These are phyloP conservation scores for Parasitella parasitica DNA, from an alignment of 371 early-diverging fungal genomes.

Conservation along the genomic window DNA sequence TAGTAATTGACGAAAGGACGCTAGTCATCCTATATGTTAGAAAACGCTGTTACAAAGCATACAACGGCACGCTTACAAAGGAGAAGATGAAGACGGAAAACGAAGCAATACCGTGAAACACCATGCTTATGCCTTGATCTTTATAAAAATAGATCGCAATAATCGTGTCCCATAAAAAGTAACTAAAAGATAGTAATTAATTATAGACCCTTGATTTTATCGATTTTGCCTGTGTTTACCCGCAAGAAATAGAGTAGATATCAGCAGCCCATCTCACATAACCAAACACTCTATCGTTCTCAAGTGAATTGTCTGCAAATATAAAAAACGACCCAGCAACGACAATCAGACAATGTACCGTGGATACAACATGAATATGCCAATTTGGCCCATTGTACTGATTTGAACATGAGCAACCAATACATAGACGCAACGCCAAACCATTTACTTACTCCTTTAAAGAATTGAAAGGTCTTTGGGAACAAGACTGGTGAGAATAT, in stretches of 20 bases:
- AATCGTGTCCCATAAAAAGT: slow-evolving; percentile 90
- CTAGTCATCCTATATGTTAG: slow-evolving; percentile 24
- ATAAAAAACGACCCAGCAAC: slow-evolving; percentile 62
- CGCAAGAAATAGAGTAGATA: slow-evolving; percentile 81
- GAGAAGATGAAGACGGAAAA: slow-evolving; percentile 73
- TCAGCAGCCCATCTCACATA: slow-evolving; percentile 70
- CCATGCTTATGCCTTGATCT: slow-evolving; percentile 78
- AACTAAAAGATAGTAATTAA: slow-evolving; percentile 38
- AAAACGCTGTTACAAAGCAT: neutral
- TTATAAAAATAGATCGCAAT: slow-evolving; percentile 68
- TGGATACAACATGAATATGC: slow-evolving; percentile 74
- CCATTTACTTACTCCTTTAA: slow-evolving; percentile 46
- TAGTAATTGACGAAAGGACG: slow-evolving; percentile 86
- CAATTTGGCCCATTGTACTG: slow-evolving; percentile 62
- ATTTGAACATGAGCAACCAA: neutral
- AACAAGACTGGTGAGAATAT: slow-evolving; percentile 57
- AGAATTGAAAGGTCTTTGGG: slow-evolving; percentile 60
- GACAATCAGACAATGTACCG: slow-evolving; percentile 59
- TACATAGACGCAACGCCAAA: neutral
- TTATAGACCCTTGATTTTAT: neutral
- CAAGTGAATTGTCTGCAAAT: slow-evolving; percentile 56
- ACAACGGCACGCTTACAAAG: slow-evolving; percentile 58
- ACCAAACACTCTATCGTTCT: slow-evolving; percentile 73
- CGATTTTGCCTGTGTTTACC: slow-evolving; percentile 51
- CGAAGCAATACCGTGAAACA: slow-evolving; percentile 81